phyloP scores from a whole-genome alignment of 2,329 filamentous ascomycete genomes.

The Claviceps sp. region DNA sequence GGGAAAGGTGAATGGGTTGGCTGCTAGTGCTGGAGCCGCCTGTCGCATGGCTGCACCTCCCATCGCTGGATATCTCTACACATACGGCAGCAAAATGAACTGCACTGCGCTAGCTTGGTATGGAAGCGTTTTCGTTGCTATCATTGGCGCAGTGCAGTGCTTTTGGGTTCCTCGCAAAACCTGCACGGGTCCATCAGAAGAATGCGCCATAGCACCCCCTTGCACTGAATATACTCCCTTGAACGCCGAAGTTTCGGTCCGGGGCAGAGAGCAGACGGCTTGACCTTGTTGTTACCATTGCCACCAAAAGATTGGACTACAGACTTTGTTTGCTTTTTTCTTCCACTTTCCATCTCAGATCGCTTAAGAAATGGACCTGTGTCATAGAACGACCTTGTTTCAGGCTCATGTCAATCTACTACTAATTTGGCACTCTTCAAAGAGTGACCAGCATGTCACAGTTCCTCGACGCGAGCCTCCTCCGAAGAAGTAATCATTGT shows the following conservation, averaged over 20 bases:
- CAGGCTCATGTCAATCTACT: not conserved
- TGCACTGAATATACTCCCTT: constrained; percentile 7
- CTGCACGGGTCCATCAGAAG: constrained; percentile 16
- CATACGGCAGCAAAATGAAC: constrained; percentile 42
- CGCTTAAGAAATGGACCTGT: not conserved
- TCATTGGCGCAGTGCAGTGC: constrained; percentile 45
- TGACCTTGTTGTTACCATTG: not conserved
- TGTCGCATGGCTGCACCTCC: constrained; percentile 57
- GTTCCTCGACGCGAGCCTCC: constrained; percentile 7
- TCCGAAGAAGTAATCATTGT: not conserved
- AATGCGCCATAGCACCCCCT: constrained; percentile 11
- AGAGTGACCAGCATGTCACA: constrained; percentile 8
- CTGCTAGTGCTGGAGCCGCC: constrained; percentile 50
- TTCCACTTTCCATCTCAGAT: not conserved
- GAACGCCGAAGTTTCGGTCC: constrained; percentile 19
- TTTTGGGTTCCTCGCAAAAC: constrained; percentile 33
- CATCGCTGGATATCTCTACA: constrained; percentile 49
- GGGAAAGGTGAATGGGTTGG: constrained; percentile 52
- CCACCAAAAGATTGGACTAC: not conserved
- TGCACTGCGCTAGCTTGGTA: constrained; percentile 53
- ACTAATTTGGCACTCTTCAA: constrained; percentile 7
- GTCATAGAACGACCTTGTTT: constrained; percentile 1
- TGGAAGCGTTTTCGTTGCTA: constrained; percentile 42
- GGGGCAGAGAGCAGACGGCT: constrained; percentile 8
- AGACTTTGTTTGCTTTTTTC: not conserved